A percentile compares a stretch with the other conserved stretches of the same genome.
Evolutionary conservation across 768 basidiomycete species (phyloP).

Genomic region (Pulveroboletus sp.): DNA sequence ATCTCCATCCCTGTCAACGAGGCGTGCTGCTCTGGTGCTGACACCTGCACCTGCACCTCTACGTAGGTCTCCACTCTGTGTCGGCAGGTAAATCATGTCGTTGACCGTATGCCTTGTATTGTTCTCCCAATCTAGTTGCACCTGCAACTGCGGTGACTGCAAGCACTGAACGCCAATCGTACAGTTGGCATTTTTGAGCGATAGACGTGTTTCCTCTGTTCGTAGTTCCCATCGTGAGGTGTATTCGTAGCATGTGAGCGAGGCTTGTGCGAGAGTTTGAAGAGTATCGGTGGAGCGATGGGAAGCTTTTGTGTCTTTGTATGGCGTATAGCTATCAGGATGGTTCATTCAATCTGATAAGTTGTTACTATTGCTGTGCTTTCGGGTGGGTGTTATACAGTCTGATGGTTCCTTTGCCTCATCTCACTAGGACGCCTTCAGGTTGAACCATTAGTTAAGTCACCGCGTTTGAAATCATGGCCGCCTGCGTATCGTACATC

Average conservation of each 20-base stretch:
- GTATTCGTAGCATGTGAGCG: neutral
- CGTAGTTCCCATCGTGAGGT: neutral
- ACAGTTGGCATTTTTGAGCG: no score
- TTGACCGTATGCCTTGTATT: neutral
- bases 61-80: neutral
- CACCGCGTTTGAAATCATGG: no score
- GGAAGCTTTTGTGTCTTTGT: neutral
- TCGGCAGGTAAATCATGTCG: neutral
- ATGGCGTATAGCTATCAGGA: neutral
- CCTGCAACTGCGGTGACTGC: slow-evolving; percentile 15
- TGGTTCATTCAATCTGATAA: neutral
- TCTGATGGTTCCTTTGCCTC: neutral
- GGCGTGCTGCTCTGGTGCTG: slow-evolving; percentile 10
- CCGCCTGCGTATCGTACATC: no score
- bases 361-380: neutral
- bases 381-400: no score
- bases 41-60: slow-evolving; percentile 4
- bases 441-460: no score
- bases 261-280: no score
- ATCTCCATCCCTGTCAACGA: slow-evolving; percentile 6
- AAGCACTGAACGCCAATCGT: slow-evolving; percentile 2
- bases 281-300: neutral
- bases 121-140: neutral
- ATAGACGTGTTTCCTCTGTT: neutral
- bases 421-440: neutral